These are phyloP conservation scores for Picochlorum costavermella DNA, from an alignment of 139 green algal genomes.

Conservation along the genomic window DNA sequence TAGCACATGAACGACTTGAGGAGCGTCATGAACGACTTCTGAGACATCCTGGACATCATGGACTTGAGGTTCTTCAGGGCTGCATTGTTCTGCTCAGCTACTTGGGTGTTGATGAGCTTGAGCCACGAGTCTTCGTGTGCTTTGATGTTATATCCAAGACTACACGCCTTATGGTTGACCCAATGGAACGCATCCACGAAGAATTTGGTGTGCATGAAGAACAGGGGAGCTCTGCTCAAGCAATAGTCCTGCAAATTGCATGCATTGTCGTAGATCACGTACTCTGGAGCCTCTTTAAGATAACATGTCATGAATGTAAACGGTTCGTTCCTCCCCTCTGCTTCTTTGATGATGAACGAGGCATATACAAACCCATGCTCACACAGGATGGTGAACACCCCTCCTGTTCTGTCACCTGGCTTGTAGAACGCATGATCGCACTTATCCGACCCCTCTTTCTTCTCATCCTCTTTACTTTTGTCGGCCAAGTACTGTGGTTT, in stretches of 20 bases:
- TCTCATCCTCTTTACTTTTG: background rate
- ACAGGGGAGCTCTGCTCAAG: background rate
- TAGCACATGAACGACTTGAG: background rate
- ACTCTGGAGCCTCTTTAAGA: background rate
- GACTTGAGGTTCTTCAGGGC: background rate
- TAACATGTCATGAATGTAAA: background rate
- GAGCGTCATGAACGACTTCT: background rate
- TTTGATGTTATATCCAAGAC: background rate
- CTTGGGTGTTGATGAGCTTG: background rate
- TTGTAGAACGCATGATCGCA: background rate
- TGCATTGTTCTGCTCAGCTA: background rate
- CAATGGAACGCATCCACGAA: background rate
- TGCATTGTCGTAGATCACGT: background rate
- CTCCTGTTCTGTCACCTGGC: background rate
- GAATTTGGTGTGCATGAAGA: slow-evolving; percentile 1
- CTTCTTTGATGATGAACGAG: background rate
- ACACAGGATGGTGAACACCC: slow-evolving; percentile 1
- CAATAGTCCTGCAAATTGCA: slow-evolving; percentile 1
- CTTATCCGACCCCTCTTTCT: background rate
- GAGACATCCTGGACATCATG: background rate
- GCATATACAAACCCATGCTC: slow-evolving; percentile 1
- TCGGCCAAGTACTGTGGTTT: background rate
- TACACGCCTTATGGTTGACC: background rate
- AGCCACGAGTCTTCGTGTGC: background rate
- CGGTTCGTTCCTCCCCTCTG: background rate